A percentile compares a stretch with the other conserved stretches of the same genome.
Conservation (phyloP, 73 alveolate genomes). For the Paramecium sexaurelia region DNA sequence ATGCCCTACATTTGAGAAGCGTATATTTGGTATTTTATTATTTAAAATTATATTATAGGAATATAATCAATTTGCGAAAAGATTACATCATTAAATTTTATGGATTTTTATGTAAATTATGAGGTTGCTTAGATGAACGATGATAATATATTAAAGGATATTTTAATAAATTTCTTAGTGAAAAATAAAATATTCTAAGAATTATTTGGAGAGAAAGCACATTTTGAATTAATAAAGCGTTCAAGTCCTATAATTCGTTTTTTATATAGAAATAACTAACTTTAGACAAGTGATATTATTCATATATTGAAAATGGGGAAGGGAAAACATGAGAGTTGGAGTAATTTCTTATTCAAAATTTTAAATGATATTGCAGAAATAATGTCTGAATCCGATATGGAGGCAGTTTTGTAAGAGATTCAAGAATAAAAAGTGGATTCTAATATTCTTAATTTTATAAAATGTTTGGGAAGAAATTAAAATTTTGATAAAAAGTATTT, state of each 20-base stretch:
- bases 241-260: not conserved
- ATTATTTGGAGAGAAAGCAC: constrained; percentile 59
- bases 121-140: not conserved
- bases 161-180: not conserved
- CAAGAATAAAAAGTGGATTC: constrained; percentile 4
- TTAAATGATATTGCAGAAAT: constrained; percentile 43
- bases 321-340: constrained; percentile 60
- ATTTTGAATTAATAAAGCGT: constrained; percentile 41
- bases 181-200: constrained; percentile 9
- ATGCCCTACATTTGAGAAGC: constrained; percentile 11
- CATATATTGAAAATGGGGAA: constrained; percentile 13
- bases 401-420: not conserved
- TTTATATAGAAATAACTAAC: not conserved
- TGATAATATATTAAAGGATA: not conserved
- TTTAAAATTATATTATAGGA: not conserved
- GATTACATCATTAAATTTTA: not conserved
- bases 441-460: not conserved
- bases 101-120: not conserved
- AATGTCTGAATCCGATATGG: constrained; percentile 36
- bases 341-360: not conserved
- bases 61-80: constrained; percentile 19
- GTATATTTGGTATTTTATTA: constrained; percentile 19
- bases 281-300: not conserved
- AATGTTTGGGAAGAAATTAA: constrained; percentile 2
- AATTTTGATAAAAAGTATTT: constrained; percentile 22